Conservation (phyloP, 352 stramenopile species). For the Blastocystis sp. region DNA sequence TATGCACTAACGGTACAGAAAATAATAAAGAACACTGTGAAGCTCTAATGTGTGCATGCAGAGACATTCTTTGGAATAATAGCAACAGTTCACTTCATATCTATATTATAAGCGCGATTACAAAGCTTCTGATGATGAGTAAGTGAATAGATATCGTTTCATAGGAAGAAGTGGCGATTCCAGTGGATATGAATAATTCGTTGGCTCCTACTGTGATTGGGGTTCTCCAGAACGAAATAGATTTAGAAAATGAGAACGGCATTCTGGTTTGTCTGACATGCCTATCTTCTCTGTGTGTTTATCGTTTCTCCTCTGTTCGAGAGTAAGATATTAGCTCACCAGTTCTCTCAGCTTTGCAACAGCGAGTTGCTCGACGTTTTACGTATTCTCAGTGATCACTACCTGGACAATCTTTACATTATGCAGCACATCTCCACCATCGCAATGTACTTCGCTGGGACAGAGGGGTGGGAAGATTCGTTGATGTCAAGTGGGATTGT, state of each 20-base stretch:
- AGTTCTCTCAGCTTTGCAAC: background rate
- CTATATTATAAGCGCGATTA: background rate
- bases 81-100: background rate
- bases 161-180: background rate
- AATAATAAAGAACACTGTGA: background rate
- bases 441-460: background rate
- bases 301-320: background rate
- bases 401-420: background rate
- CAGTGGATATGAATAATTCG: background rate
- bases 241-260: background rate
- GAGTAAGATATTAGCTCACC: background rate
- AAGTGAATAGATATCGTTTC: background rate
- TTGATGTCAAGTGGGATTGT: background rate
- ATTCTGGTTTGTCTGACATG: background rate
- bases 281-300: background rate
- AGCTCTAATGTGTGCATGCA: background rate
- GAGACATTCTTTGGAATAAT: background rate
- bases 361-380: background rate
- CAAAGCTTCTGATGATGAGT: background rate
- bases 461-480: background rate
- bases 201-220: background rate
- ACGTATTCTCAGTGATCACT: background rate
- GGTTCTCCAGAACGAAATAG: background rate
- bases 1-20: background rate
- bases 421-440: slow-evolving; percentile 29